Conservation (phyloP, 306 rosid species). For the Cucumis cinereus region DNA sequence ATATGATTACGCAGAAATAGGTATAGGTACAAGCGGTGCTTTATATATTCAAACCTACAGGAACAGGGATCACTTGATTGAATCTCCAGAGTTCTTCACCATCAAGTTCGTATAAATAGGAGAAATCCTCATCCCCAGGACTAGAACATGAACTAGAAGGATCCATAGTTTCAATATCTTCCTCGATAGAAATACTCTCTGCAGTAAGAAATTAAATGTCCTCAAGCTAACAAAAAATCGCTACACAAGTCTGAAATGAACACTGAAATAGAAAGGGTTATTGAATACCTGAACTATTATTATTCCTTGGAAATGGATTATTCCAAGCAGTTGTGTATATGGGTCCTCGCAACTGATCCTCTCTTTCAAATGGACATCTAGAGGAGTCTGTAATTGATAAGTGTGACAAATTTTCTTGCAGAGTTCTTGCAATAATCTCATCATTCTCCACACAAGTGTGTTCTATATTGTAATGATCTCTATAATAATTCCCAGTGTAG, state of each 20-base stretch:
- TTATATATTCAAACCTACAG: slow-evolving; percentile 39
- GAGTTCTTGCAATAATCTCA: slow-evolving; percentile 60
- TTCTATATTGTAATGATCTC: slow-evolving; percentile 35
- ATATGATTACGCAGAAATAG: background rate
- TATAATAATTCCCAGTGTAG: slow-evolving; percentile 28
- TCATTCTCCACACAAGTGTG: slow-evolving; percentile 52
- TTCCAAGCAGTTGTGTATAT: slow-evolving; percentile 39
- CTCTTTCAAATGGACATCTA: slow-evolving; percentile 26
- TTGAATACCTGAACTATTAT: slow-evolving; percentile 32
- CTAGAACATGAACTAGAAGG: slow-evolving; percentile 54
- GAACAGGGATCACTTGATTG: slow-evolving; percentile 52
- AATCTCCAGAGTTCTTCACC: slow-evolving; percentile 48
- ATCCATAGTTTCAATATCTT: slow-evolving; percentile 22
- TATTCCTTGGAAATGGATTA: slow-evolving; percentile 31
- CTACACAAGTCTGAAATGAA: slow-evolving; percentile 6
- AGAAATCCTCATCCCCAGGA: slow-evolving; percentile 27
- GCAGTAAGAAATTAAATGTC: slow-evolving; percentile 9
- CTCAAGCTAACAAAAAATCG: slow-evolving; percentile 8
- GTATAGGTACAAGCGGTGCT: background rate
- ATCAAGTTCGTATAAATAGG: slow-evolving; percentile 29
- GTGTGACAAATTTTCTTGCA: slow-evolving; percentile 65
- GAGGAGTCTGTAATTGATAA: slow-evolving; percentile 40
- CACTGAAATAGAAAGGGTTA: background rate
- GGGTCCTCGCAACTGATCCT: slow-evolving; percentile 31
- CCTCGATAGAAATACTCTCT: slow-evolving; percentile 28